Conservation (phyloP, 768 basidiomycete species). For the Gymnopilus dilepis region DNA sequence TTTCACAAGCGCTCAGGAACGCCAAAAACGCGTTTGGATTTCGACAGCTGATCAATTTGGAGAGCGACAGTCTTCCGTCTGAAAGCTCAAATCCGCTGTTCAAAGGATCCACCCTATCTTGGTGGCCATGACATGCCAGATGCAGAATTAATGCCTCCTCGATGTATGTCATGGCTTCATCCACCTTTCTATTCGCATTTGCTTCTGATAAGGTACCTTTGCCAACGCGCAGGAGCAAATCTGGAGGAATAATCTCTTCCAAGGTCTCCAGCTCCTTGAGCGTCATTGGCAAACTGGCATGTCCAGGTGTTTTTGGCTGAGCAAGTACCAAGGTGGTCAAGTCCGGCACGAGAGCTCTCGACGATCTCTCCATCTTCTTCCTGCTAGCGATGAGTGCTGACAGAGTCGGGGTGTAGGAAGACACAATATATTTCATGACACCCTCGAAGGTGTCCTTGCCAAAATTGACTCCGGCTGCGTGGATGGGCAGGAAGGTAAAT, state of each 20-base stretch:
- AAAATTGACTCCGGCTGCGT: conserved; percentile 18
- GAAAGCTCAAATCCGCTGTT: conserved; percentile 21
- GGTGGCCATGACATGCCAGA: conserved; percentile 23
- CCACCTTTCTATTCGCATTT: conserved; percentile 16
- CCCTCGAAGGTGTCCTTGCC: background rate
- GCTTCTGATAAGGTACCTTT: conserved; percentile 1
- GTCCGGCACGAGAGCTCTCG: background rate
- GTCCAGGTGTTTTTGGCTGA: conserved; percentile 15
- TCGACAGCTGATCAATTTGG: conserved; percentile 9
- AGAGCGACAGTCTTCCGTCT: conserved; percentile 13
- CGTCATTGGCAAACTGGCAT: conserved; percentile 15
- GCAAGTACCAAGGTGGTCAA: conserved; percentile 14
- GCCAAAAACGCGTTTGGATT: conserved; percentile 16
- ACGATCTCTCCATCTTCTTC: background rate
- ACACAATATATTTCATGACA: conserved; percentile 17
- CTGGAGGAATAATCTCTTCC: conserved; percentile 8
- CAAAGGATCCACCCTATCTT: conserved; percentile 19
- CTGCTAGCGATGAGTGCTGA: conserved; percentile 10
- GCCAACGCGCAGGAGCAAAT: conserved; percentile 6
- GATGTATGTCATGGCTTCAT: conserved; percentile 6
- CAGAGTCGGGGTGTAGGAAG: conserved; percentile 21
- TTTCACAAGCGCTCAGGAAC: conserved; percentile 20
- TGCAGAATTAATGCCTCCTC: conserved; percentile 18
- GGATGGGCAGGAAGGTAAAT: conserved; percentile 20
- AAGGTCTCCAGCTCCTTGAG: conserved; percentile 15